Percentiles rank a stretch among this genome's conserved stretches.
Conservation (phyloP, 2,329 filamentous ascomycete genomes). For the Thielaviopsis punctulata region DNA sequence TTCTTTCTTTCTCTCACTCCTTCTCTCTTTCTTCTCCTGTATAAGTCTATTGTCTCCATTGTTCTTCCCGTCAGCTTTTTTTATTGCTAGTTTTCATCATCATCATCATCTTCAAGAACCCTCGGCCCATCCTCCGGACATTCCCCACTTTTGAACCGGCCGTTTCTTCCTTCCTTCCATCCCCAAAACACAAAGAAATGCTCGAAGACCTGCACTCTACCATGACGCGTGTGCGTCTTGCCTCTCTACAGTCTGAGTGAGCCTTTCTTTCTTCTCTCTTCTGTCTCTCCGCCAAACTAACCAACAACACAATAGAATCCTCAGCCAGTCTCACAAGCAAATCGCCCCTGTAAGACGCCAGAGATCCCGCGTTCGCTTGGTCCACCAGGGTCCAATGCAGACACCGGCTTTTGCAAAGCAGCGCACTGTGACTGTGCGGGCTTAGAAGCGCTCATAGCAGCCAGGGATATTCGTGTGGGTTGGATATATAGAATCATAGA, state of each 20-base stretch:
- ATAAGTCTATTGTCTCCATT: too few species aligned
- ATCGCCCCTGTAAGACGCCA: conserved; percentile 15
- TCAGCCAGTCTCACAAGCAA: not conserved
- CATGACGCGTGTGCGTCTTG: conserved; percentile 30
- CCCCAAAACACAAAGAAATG: not conserved
- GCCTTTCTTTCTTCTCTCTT: conserved; percentile 14
- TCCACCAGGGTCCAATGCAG: conserved; percentile 15
- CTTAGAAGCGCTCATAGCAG: too few species aligned
- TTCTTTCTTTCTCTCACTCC: too few species aligned
- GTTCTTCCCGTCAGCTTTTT: too few species aligned
- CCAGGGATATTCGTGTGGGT: too few species aligned
- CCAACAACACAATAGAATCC: not conserved
- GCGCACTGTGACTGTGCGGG: conserved; percentile 11
- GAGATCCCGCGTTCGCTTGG: conserved; percentile 16
- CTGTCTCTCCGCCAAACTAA: not conserved
- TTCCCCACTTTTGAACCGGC: not conserved
- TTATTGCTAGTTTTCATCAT: too few species aligned
- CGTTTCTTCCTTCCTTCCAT: not conserved
- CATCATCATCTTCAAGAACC: too few species aligned
- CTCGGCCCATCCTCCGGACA: not conserved
- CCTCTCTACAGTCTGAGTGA: conserved; percentile 30
- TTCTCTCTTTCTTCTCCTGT: too few species aligned
- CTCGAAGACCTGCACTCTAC: conserved; percentile 24
- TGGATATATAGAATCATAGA: too few species aligned
- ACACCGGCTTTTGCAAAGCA: conserved; percentile 19